Conservation (phyloP, 768 basidiomycete species). For the Lentinula detonsa region DNA sequence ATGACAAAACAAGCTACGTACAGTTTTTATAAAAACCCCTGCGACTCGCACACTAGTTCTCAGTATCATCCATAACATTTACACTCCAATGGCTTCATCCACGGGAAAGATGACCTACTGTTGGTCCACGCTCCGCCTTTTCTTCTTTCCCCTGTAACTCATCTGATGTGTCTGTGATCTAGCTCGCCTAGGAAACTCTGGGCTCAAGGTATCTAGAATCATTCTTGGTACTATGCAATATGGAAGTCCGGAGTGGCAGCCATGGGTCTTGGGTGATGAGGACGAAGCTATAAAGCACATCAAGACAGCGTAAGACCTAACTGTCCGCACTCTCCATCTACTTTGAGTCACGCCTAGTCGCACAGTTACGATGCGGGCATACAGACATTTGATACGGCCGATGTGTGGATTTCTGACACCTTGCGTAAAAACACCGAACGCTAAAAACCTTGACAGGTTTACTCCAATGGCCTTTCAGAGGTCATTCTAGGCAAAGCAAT, state of each 20-base stretch:
- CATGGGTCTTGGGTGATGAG: constrained; percentile 31
- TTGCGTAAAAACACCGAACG: constrained; percentile 20
- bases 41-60: background rate
- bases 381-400: constrained; percentile 22
- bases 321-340: background rate
- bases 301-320: constrained; percentile 15
- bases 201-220: constrained; percentile 41
- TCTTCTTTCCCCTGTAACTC: background rate
- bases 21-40: background rate
- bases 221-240: constrained; percentile 22
- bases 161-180: background rate
- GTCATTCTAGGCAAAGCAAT: constrained; percentile 43
- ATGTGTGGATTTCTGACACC: constrained; percentile 6
- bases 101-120: background rate
- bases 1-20: background rate
- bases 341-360: background rate
- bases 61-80: background rate
- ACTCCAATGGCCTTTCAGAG: constrained; percentile 40
- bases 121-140: background rate
- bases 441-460: constrained; percentile 17
- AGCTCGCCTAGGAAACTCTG: constrained; percentile 41
- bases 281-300: constrained; percentile 30
- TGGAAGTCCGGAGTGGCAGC: constrained; percentile 23
- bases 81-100: background rate
- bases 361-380: constrained; percentile 21